A percentile compares a stretch with the other conserved stretches of the same genome.
phyloP scores from a whole-genome alignment of 2,329 filamentous ascomycete genomes.

The Hymenotorrendiella dingleyae region DNA sequence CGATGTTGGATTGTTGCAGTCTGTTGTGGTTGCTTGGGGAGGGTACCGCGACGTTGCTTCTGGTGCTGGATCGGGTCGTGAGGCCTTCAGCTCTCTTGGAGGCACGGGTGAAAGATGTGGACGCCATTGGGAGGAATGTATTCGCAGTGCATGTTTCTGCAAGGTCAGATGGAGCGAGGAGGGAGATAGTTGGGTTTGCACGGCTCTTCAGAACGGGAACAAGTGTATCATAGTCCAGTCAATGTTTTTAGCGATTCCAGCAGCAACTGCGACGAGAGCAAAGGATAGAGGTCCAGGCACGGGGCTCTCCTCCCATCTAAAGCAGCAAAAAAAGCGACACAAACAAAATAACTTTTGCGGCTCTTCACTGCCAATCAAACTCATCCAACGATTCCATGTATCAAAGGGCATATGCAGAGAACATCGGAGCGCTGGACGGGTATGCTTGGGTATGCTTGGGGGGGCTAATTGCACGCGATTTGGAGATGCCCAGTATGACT shows the following conservation, averaged over 20 bases:
- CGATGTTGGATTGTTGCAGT: conserved; percentile 29
- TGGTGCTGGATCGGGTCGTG: conserved; percentile 24
- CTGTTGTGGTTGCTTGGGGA: conserved; percentile 26
- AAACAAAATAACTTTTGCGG: too few species aligned
- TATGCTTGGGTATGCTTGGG: too few species aligned
- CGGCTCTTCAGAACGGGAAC: not conserved
- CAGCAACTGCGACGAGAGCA: conserved; percentile 3
- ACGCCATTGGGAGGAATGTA: conserved; percentile 40
- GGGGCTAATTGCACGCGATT: too few species aligned
- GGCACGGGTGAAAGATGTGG: conserved; percentile 44
- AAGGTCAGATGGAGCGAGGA: conserved; percentile 11
- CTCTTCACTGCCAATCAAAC: too few species aligned
- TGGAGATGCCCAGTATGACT: too few species aligned
- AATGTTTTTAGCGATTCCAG: conserved; percentile 6
- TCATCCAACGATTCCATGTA: too few species aligned
- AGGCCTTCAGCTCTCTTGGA: conserved; percentile 44
- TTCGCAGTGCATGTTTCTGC: conserved; percentile 29
- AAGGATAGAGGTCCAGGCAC: conserved; percentile 1
- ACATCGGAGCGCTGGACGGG: too few species aligned
- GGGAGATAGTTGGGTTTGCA: not conserved
- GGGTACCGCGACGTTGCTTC: conserved; percentile 27
- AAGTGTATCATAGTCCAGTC: conserved; percentile 3
- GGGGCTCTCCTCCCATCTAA: not conserved
- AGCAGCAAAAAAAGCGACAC: too few species aligned
- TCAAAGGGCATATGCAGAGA: too few species aligned